Conservation (phyloP, 169 alveolate genomes). For the Plasmodium cynomolgi region DNA sequence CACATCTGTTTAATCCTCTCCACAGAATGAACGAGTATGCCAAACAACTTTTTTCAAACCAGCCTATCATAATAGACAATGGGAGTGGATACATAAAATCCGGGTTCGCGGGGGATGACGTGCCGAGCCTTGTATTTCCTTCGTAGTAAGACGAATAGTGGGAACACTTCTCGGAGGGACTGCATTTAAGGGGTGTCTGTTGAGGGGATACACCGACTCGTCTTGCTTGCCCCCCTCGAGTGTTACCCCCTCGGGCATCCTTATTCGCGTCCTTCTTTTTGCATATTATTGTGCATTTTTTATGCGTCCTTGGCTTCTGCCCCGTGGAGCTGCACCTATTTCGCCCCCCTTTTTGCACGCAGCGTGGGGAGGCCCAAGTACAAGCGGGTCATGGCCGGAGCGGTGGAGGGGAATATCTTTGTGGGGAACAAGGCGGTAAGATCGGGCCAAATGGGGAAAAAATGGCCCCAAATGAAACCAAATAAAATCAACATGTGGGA, state of each 20-base stretch:
- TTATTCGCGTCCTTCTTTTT: background rate
- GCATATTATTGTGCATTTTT: background rate
- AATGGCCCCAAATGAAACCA: background rate
- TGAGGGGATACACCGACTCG: background rate
- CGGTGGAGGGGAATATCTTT: constrained; percentile 79
- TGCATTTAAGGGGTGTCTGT: background rate
- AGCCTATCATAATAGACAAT: constrained; percentile 82
- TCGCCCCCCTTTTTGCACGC: background rate
- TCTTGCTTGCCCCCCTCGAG: background rate
- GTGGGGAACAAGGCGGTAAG: constrained; percentile 71
- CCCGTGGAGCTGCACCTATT: background rate
- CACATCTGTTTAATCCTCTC: background rate
- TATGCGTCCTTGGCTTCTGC: background rate
- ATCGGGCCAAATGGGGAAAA: background rate
- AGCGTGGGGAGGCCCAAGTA: constrained; percentile 84
- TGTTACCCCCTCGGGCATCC: background rate
- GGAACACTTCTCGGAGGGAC: background rate
- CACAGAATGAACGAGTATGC: constrained; percentile 66
- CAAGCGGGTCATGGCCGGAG: constrained; percentile 86
- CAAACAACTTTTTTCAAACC: constrained; percentile 66
- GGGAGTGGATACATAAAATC: constrained; percentile 87
- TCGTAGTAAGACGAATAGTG: constrained; percentile 56
- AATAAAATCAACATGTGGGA: background rate
- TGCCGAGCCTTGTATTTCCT: constrained; percentile 83
- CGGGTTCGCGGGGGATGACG: constrained; percentile 86